A percentile compares a stretch with the other conserved stretches of the same genome.
Evolutionary conservation across 2,329 filamentous ascomycete species (phyloP).

Genomic region (Penicillium sp.): DNA sequence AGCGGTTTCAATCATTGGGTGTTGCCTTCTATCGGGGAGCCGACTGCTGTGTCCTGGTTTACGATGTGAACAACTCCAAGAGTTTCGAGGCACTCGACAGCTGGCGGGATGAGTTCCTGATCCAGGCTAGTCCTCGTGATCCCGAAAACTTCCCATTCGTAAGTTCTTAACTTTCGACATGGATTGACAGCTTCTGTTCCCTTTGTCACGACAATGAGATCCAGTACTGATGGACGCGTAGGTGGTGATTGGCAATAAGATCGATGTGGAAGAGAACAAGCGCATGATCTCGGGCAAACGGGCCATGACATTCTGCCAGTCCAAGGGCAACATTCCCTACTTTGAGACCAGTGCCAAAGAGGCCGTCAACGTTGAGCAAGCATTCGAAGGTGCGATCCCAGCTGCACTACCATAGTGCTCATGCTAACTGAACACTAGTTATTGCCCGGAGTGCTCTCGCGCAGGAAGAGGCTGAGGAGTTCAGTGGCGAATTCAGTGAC

Average conservation of each 20-base stretch:
- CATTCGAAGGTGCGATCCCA: constrained; percentile 60
- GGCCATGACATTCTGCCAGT: constrained; percentile 95
- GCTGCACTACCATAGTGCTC: not conserved
- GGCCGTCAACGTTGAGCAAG: constrained; percentile 93
- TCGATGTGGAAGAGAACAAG: constrained; percentile 97
- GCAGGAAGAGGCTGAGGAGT: constrained; percentile 97
- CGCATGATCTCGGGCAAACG: constrained; percentile 93
- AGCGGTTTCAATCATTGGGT: constrained; percentile 93
- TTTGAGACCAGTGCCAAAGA: constrained; percentile 99
- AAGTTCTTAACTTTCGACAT: constrained; percentile 34
- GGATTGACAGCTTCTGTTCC: not conserved
- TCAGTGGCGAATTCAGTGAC: constrained; percentile 93
- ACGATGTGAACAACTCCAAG: constrained; percentile 98
- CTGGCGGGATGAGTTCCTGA: constrained; percentile 97
- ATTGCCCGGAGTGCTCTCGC: constrained; percentile 93
- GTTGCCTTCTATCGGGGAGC: constrained; percentile 97
- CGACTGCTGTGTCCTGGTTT: constrained; percentile 96
- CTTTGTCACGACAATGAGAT: not conserved
- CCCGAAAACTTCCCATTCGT: constrained; percentile 98
- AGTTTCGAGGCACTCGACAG: constrained; percentile 97
- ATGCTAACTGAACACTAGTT: constrained; percentile 51
- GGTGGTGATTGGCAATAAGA: constrained; percentile 98
- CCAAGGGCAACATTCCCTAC: constrained; percentile 94
- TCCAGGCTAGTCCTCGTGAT: constrained; percentile 92
- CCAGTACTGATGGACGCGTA: constrained; percentile 33